Evolutionary conservation across 768 basidiomycete species (phyloP).

Genomic region (Butyriboletus loyo): DNA sequence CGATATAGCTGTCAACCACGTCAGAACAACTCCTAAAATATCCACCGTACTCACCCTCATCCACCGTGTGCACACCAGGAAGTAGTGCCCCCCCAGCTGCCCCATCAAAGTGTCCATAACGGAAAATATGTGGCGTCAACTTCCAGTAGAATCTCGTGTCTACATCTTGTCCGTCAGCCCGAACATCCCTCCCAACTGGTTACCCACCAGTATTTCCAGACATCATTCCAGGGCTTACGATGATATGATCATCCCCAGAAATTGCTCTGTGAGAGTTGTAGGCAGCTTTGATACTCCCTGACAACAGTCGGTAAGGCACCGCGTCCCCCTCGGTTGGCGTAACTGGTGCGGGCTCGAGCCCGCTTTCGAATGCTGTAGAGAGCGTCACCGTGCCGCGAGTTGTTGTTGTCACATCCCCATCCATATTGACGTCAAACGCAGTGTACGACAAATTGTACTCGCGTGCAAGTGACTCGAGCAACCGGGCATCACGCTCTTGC

Average conservation of each 20-base stretch:
- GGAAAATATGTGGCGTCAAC: constrained; percentile 59
- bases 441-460: constrained; percentile 56
- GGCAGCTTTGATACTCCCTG: constrained; percentile 63
- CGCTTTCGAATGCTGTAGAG: constrained; percentile 42
- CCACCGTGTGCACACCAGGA: constrained; percentile 61
- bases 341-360: constrained; percentile 66
- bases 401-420: constrained; percentile 28
- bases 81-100: constrained; percentile 29
- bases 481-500: constrained; percentile 42
- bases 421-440: constrained; percentile 50
- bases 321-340: constrained; percentile 40
- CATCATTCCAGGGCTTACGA: constrained; percentile 53
- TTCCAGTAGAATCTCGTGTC: constrained; percentile 49
- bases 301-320: constrained; percentile 46
- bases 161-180: constrained; percentile 9
- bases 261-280: constrained; percentile 47
- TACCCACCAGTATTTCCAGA: constrained; percentile 50
- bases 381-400: constrained; percentile 48
- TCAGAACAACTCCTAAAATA: neutral
- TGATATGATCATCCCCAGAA: constrained; percentile 34
- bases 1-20: constrained; percentile 34
- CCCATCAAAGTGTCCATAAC: constrained; percentile 46
- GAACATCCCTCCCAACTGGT: neutral
- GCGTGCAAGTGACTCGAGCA: constrained; percentile 43
- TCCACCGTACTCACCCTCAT: constrained; percentile 52